Conservation (phyloP, 805 yeast species). For the Sugiyamaella mastotermitis region DNA sequence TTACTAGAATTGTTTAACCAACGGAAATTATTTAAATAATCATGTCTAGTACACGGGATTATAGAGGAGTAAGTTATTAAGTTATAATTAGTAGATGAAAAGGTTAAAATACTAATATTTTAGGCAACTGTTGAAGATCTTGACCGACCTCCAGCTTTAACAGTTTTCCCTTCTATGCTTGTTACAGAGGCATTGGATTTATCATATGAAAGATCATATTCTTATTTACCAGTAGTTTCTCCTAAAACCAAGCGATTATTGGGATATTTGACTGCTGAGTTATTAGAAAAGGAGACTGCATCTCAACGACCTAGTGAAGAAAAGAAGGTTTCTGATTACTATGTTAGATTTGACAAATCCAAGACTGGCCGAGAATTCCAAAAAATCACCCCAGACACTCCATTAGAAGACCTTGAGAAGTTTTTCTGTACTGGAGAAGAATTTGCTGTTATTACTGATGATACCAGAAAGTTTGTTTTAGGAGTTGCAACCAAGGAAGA, state of each 20-base stretch:
- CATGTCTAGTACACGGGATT: slow-evolving; percentile 15
- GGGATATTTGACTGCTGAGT: slow-evolving; percentile 42
- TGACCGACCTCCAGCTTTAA: slow-evolving; percentile 51
- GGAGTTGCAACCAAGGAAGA: slow-evolving; percentile 54
- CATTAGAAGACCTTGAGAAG: slow-evolving; percentile 46
- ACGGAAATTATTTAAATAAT: too few relatives aligned
- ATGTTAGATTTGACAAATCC: slow-evolving; percentile 24
- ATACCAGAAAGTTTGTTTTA: slow-evolving; percentile 45
- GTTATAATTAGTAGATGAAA: too few relatives aligned
- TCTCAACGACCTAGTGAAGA: slow-evolving; percentile 12
- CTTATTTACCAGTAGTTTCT: slow-evolving; percentile 50
- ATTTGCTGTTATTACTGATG: slow-evolving; percentile 55
- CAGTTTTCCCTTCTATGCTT: slow-evolving; percentile 44
- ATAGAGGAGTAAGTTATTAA: slow-evolving; percentile 22
- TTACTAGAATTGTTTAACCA: too few relatives aligned
- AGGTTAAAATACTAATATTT: slow-evolving; percentile 15
- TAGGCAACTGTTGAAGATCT: slow-evolving; percentile 54
- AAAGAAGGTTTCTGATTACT: slow-evolving; percentile 28
- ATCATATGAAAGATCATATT: slow-evolving; percentile 50
- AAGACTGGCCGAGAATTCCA: slow-evolving; percentile 31
- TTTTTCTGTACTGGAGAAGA: slow-evolving; percentile 46
- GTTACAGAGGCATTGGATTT: slow-evolving; percentile 47
- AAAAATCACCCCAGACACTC: slow-evolving; percentile 48
- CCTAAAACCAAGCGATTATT: slow-evolving; percentile 40
- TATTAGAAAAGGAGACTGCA: slow-evolving; percentile 29